phyloP scores from a whole-genome alignment of 768 basidiomycete species.

The Termitomyces bulborhizus region DNA sequence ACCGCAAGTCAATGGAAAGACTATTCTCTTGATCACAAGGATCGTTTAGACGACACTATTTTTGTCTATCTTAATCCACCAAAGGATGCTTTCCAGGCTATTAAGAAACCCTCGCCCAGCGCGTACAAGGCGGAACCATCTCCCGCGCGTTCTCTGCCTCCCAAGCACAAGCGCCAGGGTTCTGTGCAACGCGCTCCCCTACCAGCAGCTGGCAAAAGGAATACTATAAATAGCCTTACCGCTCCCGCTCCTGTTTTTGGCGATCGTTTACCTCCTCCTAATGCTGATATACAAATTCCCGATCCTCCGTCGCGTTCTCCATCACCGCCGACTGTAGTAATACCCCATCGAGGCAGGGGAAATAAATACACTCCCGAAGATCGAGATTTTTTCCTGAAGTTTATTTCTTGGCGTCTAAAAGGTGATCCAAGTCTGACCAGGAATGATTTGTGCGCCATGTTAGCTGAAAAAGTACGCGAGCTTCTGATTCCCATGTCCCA shows the following conservation, averaged over 20 bases:
- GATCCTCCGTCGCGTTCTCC: slow-evolving; percentile 66
- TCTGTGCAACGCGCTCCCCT: slow-evolving; percentile 17
- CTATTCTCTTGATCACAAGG: slow-evolving; percentile 68
- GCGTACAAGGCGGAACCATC: slow-evolving; percentile 29
- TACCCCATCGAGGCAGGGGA: slow-evolving; percentile 40
- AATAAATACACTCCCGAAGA: slow-evolving; percentile 65
- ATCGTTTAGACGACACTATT: slow-evolving; percentile 47
- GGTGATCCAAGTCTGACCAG: slow-evolving; percentile 46
- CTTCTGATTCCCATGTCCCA: slow-evolving; percentile 1
- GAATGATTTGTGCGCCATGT: slow-evolving; percentile 44
- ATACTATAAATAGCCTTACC: slow-evolving; percentile 58
- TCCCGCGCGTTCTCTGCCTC: slow-evolving; percentile 16
- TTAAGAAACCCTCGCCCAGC: slow-evolving; percentile 35
- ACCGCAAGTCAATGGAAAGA: slow-evolving; percentile 72
- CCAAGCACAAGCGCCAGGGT: slow-evolving; percentile 19
- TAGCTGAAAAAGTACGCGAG: slow-evolving; percentile 48
- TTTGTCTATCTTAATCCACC: slow-evolving; percentile 24
- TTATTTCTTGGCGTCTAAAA: slow-evolving; percentile 56
- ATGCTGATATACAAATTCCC: slow-evolving; percentile 53
- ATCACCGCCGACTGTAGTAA: slow-evolving; percentile 49
- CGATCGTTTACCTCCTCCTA: slow-evolving; percentile 50
- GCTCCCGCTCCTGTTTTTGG: slow-evolving; percentile 42
- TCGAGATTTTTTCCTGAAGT: slow-evolving; percentile 59
- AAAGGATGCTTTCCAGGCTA: slow-evolving; percentile 21
- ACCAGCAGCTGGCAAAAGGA: slow-evolving; percentile 28